Percentiles rank a stretch among this genome's conserved stretches.
phyloP scores from a whole-genome alignment of 441 rosid species.

The Flueggea neowawraea region DNA sequence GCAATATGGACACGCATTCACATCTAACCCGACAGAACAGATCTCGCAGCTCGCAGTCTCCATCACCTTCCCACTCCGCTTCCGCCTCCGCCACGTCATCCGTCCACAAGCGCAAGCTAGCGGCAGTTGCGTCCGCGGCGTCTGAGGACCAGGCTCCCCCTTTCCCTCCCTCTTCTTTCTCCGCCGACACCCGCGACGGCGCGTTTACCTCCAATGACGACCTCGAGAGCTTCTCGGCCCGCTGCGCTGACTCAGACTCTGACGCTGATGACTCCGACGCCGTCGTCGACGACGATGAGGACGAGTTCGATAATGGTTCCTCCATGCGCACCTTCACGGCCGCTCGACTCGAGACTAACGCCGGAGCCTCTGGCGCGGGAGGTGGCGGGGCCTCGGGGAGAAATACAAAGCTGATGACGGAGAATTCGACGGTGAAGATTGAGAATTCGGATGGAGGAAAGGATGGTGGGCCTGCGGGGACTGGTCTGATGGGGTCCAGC shows the following conservation, averaged over 20 bases:
- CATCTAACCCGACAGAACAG: too few species aligned
- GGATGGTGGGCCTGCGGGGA: constrained; percentile 23
- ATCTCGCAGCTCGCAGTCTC: constrained; percentile 19
- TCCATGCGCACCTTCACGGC: constrained; percentile 87
- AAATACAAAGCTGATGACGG: constrained; percentile 76
- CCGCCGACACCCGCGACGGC: constrained; percentile 94
- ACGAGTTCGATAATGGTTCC: constrained; percentile 86
- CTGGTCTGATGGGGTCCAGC: constrained; percentile 35
- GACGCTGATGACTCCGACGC: constrained; percentile 73
- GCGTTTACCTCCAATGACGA: constrained; percentile 91
- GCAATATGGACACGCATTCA: too few species aligned
- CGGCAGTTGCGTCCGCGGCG: constrained; percentile 61
- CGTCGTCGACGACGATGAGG: constrained; percentile 33
- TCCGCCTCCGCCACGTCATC: constrained; percentile 95
- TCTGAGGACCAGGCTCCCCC: constrained; percentile 82
- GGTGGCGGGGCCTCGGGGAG: constrained; percentile 45
- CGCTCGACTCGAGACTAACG: constrained; percentile 67
- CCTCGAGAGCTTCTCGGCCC: constrained; percentile 97
- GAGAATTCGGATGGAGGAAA: constrained; percentile 72
- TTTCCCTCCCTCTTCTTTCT: constrained; percentile 83
- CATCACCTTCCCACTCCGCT: constrained; percentile 98
- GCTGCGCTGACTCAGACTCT: constrained; percentile 75
- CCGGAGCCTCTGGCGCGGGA: constrained; percentile 20
- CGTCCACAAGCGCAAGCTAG: constrained; percentile 90
- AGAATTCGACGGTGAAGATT: constrained; percentile 60